Evolutionary conservation across 345 rosid species (phyloP), one percentile per base, ranked within the genome.

Genomic region (Schrenkiella parvula): DNA sequence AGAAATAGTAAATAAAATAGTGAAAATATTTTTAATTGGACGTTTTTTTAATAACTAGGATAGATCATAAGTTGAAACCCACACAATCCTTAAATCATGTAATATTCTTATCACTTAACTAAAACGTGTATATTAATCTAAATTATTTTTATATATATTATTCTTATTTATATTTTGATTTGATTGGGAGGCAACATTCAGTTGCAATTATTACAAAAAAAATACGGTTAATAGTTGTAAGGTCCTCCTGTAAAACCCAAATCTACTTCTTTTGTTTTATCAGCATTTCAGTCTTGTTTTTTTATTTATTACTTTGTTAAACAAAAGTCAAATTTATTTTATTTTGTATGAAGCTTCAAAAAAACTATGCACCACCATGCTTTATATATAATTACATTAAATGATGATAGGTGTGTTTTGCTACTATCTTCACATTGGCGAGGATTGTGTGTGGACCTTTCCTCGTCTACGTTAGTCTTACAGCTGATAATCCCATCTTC

Each of bases 381-480:
- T 35, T 13, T 31, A 6, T 31, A 32, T 32, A 32, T 6, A 32
- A 8, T 32, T 34, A 34, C 38, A 51, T 51, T 53, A 53, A 60
- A 14, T 61, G 11, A 34, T 47, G 50, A 23, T 66, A 78, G 81
- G 71, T 78, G 13, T 60, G 73, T 66, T 78, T 78, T 73, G 78
- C 81, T 0, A 34, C 72, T 9, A 39, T 78, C 9, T 78, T 78
- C 71, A 72, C 81, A 54, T 2, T 73, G 53, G 81, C 81, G 38
- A 78, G 81, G 32, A 78, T 78, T 6, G 81, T 73, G 66, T 60
- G 68, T 51, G 81, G 81, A 22, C 81, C 81, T 13, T 62, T 53
- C 23, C 78, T 78, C 48, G 73, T 74, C 38, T 73, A 73, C 59
- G 70, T 62, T 2, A 72, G 78, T 61, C 58, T 78, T 10, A 66